Evolutionary conservation across 331 rosid genomes (phyloP), one percentile per base, ranked within the genome.

Genomic region (Acacia pycnantha): DNA sequence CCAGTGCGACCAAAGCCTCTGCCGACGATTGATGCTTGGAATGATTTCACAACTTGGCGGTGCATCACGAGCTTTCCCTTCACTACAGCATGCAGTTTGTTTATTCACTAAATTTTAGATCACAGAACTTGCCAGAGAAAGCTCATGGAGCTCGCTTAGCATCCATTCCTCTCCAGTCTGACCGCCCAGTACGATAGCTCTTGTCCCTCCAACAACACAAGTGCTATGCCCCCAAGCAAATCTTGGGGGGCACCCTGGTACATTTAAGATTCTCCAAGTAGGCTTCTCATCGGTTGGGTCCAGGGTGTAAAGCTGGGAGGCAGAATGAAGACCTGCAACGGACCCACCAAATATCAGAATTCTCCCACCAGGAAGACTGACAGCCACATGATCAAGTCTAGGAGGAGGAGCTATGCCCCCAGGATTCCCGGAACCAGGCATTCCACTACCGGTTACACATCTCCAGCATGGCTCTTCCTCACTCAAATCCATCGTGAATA

Each of bases 211-310:
- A 29, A 96, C 99, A 44, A 96, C 97, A 83, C 99, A 96, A 27
- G 99, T 94, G 83, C 99, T 96, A 78, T 96, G 99, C 76, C 99
- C 99, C 99, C 99, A 96, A 81, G 99, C 99, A 61, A 96, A 96
- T 61, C 99, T 90, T 0, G 99, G 98, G 77, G 99, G 99, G 69
- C 88, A 87, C 33, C 99, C 98, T 0, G 99, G 98, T 33, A 96
- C 98, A 43, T 96, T 96, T 73, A 96, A 83, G 85, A 96, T 82
- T 82, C 99, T 94, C 99, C 99, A 96, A 5, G 99, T 94, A 66
- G 99, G 99, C 86, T 94, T 96, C 87, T 94, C 99, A 65, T 96
- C 98, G 0, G 97, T 92, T 53, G 99, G 99, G 72, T 96, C 99
- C 58, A 96, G 88, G 77, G 94, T 90, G 86, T 92, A 96, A 74